Conservation (phyloP, 495 filamentous ascomycete species). For the Penicillium ucsense region DNA sequence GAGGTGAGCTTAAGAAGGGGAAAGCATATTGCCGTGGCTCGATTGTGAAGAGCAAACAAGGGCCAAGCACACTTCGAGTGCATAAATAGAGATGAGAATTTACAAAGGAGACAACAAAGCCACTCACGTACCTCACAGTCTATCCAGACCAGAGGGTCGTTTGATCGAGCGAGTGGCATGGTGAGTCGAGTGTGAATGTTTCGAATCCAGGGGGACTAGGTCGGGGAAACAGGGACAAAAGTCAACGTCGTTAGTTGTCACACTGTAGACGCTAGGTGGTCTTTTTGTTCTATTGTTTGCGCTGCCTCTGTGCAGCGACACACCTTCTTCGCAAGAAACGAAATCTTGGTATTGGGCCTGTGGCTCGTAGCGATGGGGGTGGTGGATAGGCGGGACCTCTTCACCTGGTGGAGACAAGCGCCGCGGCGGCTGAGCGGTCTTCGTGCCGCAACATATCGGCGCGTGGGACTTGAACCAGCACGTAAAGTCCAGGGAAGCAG, state of each 20-base stretch:
- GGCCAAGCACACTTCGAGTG: not conserved
- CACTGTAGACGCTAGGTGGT: not conserved
- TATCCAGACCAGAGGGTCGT: constrained; percentile 70
- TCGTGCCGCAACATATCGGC: not conserved
- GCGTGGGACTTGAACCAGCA: too few species aligned
- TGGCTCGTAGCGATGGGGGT: too few species aligned
- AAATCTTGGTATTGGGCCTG: too few species aligned
- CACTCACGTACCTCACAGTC: constrained; percentile 64
- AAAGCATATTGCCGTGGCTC: too few species aligned
- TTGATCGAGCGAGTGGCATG: constrained; percentile 40
- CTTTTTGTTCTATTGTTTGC: not conserved
- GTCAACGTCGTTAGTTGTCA: not conserved
- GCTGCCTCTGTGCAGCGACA: too few species aligned
- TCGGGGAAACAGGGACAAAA: not conserved
- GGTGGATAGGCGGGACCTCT: constrained; percentile 6
- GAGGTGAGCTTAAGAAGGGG: not conserved
- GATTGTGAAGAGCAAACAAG: not conserved
- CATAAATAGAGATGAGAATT: not conserved
- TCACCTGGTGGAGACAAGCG: constrained; percentile 19
- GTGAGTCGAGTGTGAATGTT: constrained; percentile 1
- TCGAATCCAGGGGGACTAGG: not conserved
- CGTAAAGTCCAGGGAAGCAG: too few species aligned
- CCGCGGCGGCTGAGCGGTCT: constrained; percentile 6
- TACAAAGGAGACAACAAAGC: too few species aligned
- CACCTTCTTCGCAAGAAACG: too few species aligned